Evolutionary conservation across 345 rosid genomes (phyloP), one percentile per base, ranked within the genome.

Genomic region (Syzygium oleosum): DNA sequence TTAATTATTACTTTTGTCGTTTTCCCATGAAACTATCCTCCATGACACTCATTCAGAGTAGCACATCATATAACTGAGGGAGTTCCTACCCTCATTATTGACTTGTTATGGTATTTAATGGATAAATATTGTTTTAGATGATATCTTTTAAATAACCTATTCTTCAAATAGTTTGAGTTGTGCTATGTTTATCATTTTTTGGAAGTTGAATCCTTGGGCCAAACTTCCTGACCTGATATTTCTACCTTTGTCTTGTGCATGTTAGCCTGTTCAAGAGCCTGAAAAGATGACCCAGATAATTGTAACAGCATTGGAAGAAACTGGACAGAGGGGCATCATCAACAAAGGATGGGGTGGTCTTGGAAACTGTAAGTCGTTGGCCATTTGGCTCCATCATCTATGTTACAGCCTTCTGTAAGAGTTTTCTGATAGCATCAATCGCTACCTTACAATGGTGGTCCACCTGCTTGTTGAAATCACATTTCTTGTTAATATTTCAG

Each of bases 321-420:
- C 99, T 58, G 96, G 93, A 89, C 98, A 97, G 91, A 92, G 99
- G 93, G 99, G 98, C 90, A 96, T 97, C 92, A 98, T 98, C 86
- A 97, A 97, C 90, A 97, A 96, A 94, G 99, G 99, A 85, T 98
- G 99, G 99, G 99, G 99, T 88, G 99, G 99, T 88, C 96, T 97
- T 88, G 99, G 99, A 88, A 91, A 96, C 88, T 90, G 99, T 97
- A 92, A 87, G 98, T 91, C 88, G 1, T 31, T 5, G 7, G 29
- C 68, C 61, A 53, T 59, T 55, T 4, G 61, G 86, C 80, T 38
- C 80, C 49, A 34, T 19, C 49, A 73, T 73, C 80, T 34, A 22
- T 16, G 25, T 73, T 34, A 38, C 38, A 52, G 29, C 29, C 55
- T 55, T 84, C 46, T 84, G 27, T 53, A 14, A 52, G 46, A 84